phyloP scores from a whole-genome alignment of 2,329 filamentous ascomycete genomes.

The Ilyonectria mors-panacis region DNA sequence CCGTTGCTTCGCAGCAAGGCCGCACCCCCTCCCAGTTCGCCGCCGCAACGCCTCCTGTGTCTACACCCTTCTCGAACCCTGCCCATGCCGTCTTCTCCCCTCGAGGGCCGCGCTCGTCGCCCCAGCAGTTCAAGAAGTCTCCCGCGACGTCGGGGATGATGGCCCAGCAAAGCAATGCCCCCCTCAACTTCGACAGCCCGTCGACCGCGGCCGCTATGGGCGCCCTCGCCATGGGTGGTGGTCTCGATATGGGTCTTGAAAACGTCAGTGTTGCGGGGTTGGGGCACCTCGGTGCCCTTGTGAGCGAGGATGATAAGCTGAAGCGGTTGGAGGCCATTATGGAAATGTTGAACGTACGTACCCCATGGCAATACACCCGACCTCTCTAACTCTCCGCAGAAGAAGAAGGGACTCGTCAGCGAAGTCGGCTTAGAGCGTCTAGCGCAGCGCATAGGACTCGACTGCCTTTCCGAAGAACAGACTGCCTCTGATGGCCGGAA shows the following conservation, averaged over 20 bases:
- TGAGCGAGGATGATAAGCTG: constrained; percentile 68
- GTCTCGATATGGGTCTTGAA: constrained; percentile 68
- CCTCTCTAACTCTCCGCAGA: constrained; percentile 44
- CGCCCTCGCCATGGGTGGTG: constrained; percentile 64
- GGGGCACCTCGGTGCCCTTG: constrained; percentile 58
- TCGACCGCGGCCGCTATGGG: constrained; percentile 74
- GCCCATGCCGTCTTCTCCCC: constrained; percentile 73
- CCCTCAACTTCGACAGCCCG: constrained; percentile 75
- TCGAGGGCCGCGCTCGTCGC: constrained; percentile 70
- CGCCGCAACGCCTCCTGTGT: constrained; percentile 75
- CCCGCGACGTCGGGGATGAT: constrained; percentile 69
- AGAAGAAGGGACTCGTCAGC: constrained; percentile 76
- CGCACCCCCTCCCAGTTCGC: constrained; percentile 66
- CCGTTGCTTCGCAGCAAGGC: constrained; percentile 59
- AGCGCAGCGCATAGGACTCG: constrained; percentile 76
- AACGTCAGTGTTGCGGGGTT: constrained; percentile 65
- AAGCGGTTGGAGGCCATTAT: constrained; percentile 69
- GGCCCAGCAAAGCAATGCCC: constrained; percentile 60
- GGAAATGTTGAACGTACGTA: constrained; percentile 63
- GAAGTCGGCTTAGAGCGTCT: constrained; percentile 82
- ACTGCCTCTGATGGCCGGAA: constrained; percentile 63
- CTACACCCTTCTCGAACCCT: constrained; percentile 75
- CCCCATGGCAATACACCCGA: neutral
- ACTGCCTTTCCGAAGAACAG: constrained; percentile 72
- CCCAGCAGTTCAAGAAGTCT: constrained; percentile 76